phyloP scores from a whole-genome alignment of 2,329 filamentous ascomycete species.

The Exophiala sp. region DNA sequence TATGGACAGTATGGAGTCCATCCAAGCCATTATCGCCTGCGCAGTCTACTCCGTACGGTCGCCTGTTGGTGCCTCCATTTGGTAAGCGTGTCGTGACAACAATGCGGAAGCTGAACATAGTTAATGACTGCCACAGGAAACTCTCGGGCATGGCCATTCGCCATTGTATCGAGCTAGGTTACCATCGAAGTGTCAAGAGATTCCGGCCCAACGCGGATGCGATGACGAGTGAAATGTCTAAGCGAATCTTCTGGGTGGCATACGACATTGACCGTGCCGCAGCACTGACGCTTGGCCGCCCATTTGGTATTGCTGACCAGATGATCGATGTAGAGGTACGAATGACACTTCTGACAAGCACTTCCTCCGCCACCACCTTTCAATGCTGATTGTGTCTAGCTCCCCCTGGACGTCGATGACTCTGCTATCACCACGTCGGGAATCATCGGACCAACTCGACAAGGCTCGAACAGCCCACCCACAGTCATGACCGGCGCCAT shows the following conservation, averaged over 20 bases:
- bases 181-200: slow-evolving; percentile 22
- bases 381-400: slow-evolving; percentile 3
- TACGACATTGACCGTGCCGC: slow-evolving; percentile 42
- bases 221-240: slow-evolving; percentile 38
- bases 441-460: not conserved
- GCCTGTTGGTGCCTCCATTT: slow-evolving; percentile 27
- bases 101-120: no score
- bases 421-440: slow-evolving; percentile 5
- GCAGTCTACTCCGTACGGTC: slow-evolving; percentile 29
- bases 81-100: no score
- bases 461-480: slow-evolving; percentile 10
- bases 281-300: slow-evolving; percentile 37
- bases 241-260: slow-evolving; percentile 42
- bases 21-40: slow-evolving; percentile 29
- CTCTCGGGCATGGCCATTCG: slow-evolving; percentile 30
- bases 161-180: slow-evolving; percentile 29
- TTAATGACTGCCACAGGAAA: slow-evolving; percentile 17
- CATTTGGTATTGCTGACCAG: slow-evolving; percentile 39
- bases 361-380: not conserved
- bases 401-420: slow-evolving; percentile 13
- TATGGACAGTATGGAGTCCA: slow-evolving; percentile 24
- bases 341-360: not conserved
- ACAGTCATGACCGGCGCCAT: slow-evolving; percentile 30
- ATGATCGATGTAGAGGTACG: slow-evolving; percentile 36
- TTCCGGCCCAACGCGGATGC: slow-evolving; percentile 22